Base-by-base conservation (phyloP, 176 grass and related monocot genomes). In the Triticum timopheevii region DNA sequence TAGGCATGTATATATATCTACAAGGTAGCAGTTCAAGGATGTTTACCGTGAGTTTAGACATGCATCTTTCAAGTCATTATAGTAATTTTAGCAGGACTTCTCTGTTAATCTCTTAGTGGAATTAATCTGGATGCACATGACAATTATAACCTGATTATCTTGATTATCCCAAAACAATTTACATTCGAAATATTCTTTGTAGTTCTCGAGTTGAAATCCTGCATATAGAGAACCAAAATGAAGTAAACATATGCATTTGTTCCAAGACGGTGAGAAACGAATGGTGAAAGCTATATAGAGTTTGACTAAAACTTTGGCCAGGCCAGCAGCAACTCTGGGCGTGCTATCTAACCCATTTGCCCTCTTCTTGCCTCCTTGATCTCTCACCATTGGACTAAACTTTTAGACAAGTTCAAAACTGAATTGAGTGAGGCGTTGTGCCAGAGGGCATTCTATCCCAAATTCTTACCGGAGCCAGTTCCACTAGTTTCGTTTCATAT, bases 1-100 rank as follows among this genome's bases (percentile, higher is more conserved):
- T 66, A 76, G 52, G 34, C 70, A 70, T 88, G 86, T 85, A 85
- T 81, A 85, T 77, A 85, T 50, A 28, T 49, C 33, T 49, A 30
- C 38, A 56, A 64, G 38, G 15, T 75, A 70, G 30, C 70, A 66
- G 36, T 28, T 65, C 8, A 76, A 76, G 39, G 19, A 49, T 76
- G 25, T 50, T 84, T 74, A 47, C 36, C 17, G 56, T 61, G 20
- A 23, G 25, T 65, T 65, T 82, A 87, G 79, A 82, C 11, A 13
- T 0, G 12, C 33, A 81, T 67, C 5, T 33, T 33, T 59, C 54
- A 59, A 59, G 54, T 82, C 49, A 38, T 35, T 35, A 11, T 44
- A 73, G 16, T 24, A 58, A 25, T 86, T 52, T 64, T 4, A 59
- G 12, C 54, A 90, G 28, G 8, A n/a, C 0, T 7, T 59, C 13